Conservation (phyloP, 2,329 filamentous ascomycete genomes). For the Xylaria sp. region DNA sequence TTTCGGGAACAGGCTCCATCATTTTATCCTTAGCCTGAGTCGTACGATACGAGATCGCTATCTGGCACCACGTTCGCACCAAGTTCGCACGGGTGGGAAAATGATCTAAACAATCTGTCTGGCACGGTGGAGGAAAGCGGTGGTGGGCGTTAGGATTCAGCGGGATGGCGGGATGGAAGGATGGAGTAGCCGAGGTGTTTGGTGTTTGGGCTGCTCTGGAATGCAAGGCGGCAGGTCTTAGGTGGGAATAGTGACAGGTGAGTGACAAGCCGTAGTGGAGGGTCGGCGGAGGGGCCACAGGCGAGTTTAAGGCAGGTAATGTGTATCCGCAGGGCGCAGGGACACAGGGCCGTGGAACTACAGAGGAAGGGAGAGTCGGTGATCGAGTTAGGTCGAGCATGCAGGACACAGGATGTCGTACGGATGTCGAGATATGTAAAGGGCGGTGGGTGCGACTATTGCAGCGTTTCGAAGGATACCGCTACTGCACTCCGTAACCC, state of each 20-base stretch:
- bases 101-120: constrained; percentile 10
- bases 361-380: constrained; percentile 11
- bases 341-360: constrained; percentile 22
- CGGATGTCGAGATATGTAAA: background rate
- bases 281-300: constrained; percentile 6
- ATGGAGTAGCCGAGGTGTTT: constrained; percentile 9
- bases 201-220: constrained; percentile 25
- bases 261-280: constrained; percentile 12
- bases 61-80: background rate
- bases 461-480: background rate
- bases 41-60: background rate
- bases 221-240: constrained; percentile 34
- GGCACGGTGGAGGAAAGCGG: constrained; percentile 5
- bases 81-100: constrained; percentile 1
- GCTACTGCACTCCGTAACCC: background rate
- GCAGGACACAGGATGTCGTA: background rate
- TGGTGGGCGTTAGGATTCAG: background rate
- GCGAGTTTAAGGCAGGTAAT: constrained; percentile 8
- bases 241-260: constrained; percentile 15
- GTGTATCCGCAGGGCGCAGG: constrained; percentile 19
- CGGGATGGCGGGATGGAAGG: constrained; percentile 4
- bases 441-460: background rate
- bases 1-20: constrained; percentile 71
- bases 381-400: constrained; percentile 17
- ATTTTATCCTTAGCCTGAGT: constrained; percentile 26